phyloP scores from a whole-genome alignment of 179 eudicot species.

The Beta lomatogona region DNA sequence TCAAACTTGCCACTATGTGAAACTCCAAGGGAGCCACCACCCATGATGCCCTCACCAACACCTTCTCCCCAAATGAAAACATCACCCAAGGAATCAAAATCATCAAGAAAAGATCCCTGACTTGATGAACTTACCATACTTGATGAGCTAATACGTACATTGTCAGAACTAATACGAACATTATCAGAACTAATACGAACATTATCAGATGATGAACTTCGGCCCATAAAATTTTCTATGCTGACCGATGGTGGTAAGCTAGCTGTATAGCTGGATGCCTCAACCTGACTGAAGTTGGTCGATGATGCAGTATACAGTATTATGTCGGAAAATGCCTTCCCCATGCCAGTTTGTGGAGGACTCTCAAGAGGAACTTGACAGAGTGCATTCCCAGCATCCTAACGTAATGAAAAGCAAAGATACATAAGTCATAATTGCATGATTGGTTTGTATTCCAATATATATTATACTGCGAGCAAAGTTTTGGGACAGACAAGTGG shows the following conservation, averaged over 20 bases:
- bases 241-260: slow-evolving; percentile 38
- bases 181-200: slow-evolving; percentile 78
- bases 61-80: slow-evolving; percentile 90
- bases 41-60: slow-evolving; percentile 61
- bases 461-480: background rate
- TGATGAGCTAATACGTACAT: slow-evolving; percentile 75
- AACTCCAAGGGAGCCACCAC: slow-evolving; percentile 55
- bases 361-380: slow-evolving; percentile 38
- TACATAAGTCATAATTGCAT: slow-evolving; percentile 17
- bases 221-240: slow-evolving; percentile 48
- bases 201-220: slow-evolving; percentile 68
- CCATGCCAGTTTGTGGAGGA: slow-evolving; percentile 60
- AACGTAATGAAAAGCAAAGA: slow-evolving; percentile 24
- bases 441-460: background rate
- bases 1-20: slow-evolving; percentile 46
- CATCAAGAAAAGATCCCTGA: slow-evolving; percentile 81
- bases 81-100: slow-evolving; percentile 83
- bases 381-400: slow-evolving; percentile 59
- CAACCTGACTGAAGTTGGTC: slow-evolving; percentile 46
- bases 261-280: slow-evolving; percentile 36
- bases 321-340: slow-evolving; percentile 80
- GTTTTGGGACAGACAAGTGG: slow-evolving; percentile 48
- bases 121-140: slow-evolving; percentile 96
- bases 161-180: slow-evolving; percentile 77
- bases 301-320: slow-evolving; percentile 57